phyloP scores from a whole-genome alignment of 148 eudicot species.

The Gaultheria prostrata region DNA sequence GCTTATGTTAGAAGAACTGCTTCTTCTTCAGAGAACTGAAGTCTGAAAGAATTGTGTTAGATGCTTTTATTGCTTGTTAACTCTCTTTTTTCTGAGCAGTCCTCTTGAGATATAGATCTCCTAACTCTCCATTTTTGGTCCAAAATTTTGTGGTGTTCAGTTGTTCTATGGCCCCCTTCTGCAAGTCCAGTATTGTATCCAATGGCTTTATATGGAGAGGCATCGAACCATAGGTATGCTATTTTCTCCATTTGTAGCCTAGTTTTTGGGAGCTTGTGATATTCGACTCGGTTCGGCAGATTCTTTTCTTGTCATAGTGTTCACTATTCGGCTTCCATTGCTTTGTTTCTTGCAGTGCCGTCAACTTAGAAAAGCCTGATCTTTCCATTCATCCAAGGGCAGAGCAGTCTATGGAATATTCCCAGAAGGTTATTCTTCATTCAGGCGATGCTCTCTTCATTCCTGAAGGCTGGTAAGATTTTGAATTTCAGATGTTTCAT shows the following conservation, averaged over 20 bases:
- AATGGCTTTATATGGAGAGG: constrained; percentile 87
- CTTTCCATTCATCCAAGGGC: constrained; percentile 69
- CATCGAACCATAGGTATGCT: constrained; percentile 87
- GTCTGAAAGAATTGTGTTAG: neutral
- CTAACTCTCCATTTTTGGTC: constrained; percentile 5
- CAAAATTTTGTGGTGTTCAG: constrained; percentile 38
- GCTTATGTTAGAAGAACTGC: neutral
- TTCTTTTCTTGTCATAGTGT: constrained; percentile 4
- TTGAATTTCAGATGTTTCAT: neutral
- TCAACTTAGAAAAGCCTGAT: constrained; percentile 64
- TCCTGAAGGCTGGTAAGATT: constrained; percentile 91
- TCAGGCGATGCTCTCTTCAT: constrained; percentile 92
- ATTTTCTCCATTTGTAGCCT: neutral
- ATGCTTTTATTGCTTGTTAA: neutral
- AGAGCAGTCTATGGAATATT: constrained; percentile 36
- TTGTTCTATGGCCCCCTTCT: constrained; percentile 92
- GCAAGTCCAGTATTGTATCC: constrained; percentile 73
- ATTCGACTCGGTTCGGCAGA: neutral
- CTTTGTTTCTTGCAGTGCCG: constrained; percentile 47
- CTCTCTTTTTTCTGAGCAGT: constrained; percentile 3
- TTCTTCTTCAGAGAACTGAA: neutral
- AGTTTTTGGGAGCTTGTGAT: neutral
- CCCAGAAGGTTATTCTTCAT: constrained; percentile 70
- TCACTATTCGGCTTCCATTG: constrained; percentile 8
- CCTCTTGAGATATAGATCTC: neutral